A percentile compares a stretch with the other conserved stretches of the same genome.
phyloP scores from a whole-genome alignment of 176 grass and related monocot species.

The Poa pratensis region DNA sequence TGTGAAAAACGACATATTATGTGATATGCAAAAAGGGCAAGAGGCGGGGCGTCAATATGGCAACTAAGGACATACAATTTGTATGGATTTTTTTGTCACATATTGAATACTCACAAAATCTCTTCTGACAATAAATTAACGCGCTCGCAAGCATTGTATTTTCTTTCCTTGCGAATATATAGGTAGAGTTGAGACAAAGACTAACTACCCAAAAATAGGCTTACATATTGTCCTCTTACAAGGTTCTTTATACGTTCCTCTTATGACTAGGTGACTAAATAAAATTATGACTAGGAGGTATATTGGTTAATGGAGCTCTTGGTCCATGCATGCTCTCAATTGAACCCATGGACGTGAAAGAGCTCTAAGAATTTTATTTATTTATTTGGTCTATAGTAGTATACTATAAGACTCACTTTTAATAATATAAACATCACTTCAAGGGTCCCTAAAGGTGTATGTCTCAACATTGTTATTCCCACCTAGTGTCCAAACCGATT shows the following conservation, averaged over 20 bases:
- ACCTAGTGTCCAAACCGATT: not conserved
- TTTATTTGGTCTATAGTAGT: not conserved
- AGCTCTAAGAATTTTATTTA: not conserved
- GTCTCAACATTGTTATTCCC: not conserved
- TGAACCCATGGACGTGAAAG: not conserved
- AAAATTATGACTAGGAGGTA: not conserved
- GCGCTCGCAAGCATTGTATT: not conserved
- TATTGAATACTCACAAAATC: not conserved
- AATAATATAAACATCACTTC: not conserved
- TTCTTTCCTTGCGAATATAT: not conserved
- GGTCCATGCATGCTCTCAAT: not conserved
- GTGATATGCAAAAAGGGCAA: not conserved
- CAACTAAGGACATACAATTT: not conserved
- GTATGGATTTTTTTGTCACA: not conserved
- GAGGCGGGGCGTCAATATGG: not conserved
- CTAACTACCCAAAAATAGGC: not conserved
- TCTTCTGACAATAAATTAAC: not conserved
- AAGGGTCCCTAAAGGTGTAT: not conserved
- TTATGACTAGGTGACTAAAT: not conserved
- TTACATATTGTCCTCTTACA: not conserved
- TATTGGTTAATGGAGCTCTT: not conserved
- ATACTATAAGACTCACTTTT: not conserved
- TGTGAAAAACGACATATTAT: not conserved
- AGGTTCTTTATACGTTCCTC: not conserved
- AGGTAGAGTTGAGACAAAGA: not conserved